Evolutionary conservation across 1,284 basidiomycete species (phyloP), one percentile per base, ranked within the genome.

Genomic region (Cutaneotrichosporon sp.): DNA sequence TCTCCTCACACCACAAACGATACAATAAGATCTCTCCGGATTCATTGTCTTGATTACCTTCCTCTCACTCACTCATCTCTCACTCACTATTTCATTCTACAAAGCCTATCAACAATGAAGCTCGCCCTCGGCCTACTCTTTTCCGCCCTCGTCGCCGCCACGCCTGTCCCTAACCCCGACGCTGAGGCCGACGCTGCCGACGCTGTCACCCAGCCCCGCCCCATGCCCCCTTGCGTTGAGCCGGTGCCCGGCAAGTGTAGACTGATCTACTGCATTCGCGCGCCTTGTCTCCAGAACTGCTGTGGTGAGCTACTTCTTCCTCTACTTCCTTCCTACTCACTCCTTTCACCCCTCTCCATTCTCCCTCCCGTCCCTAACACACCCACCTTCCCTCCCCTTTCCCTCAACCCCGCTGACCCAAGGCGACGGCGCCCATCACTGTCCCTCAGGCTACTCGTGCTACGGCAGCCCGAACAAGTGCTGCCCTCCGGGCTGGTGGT

Each of bases 401-500:
- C 26, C 26, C 26, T 3, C 26, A 5, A 22, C 22, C 14, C 13
- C 21, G 49, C 49, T 51, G 22, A 51, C 49, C 1, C 22, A 21
- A 51, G 49, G 22, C 2, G 22, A 51, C 49, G 5, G 22, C 5
- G 13, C 26, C 13, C 26, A 26, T 3, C 7, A 16, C 21, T 51
- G 49, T 22, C 49, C 49, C 21, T 4, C 1, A 22, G 49, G 49
- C 3, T 51, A 13, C 30, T 26, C 13, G 21, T 51, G 49, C 49
- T 51, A 4, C 30, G 30, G 49, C 22, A 14, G 2, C 13, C 22
- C 21, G 16, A 3, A 2, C 26, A 30, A 6, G 49, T 51, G 49
- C 49, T 51, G 49, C 49, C 49, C 49, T 5, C 21, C 30, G 2
- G 49, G 49, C 49, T 51, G 49, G 49, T 51, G 49, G 49, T 51